Conservation (phyloP, 495 filamentous ascomycete genomes). For the Glutinoglossum americanum region DNA sequence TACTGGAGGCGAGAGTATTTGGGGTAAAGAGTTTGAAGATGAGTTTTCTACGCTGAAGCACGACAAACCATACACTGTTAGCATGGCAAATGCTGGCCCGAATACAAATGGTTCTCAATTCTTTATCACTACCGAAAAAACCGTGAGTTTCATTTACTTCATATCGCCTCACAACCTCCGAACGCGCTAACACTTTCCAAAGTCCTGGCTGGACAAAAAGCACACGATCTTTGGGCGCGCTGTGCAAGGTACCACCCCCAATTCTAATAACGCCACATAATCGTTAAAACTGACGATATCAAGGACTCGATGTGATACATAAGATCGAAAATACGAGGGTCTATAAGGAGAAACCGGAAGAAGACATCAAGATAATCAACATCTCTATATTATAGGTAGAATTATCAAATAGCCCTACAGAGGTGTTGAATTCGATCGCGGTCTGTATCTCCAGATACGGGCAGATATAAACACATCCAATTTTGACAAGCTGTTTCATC, state of each 20-base stretch:
- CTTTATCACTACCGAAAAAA: conserved; percentile 95
- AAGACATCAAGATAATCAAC: conserved; percentile 93
- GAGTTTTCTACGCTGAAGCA: conserved; percentile 83
- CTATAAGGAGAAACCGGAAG: conserved; percentile 90
- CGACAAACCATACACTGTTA: conserved; percentile 87
- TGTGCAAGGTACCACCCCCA: conserved; percentile 25
- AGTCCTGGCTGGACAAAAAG: conserved; percentile 87
- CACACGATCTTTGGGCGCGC: conserved; percentile 92
- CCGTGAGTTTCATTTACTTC: conserved; percentile 23
- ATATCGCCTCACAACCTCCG: background rate
- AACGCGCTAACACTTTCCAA: background rate
- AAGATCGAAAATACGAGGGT: conserved; percentile 83
- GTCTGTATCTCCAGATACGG: too few species aligned
- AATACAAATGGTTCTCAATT: conserved; percentile 62
- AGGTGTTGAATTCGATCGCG: background rate
- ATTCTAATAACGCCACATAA: background rate
- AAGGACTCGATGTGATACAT: conserved; percentile 81
- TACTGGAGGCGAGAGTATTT: conserved; percentile 90
- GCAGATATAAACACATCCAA: too few species aligned
- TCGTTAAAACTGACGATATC: background rate
- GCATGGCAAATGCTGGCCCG: conserved; percentile 91
- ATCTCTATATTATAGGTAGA: conserved; percentile 38
- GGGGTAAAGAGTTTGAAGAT: conserved; percentile 89
- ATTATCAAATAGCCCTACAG: background rate
- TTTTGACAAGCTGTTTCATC: background rate